These are phyloP conservation scores for Chenopodium album DNA, from an alignment of 148 eudicot genomes.

Conservation along the genomic window DNA sequence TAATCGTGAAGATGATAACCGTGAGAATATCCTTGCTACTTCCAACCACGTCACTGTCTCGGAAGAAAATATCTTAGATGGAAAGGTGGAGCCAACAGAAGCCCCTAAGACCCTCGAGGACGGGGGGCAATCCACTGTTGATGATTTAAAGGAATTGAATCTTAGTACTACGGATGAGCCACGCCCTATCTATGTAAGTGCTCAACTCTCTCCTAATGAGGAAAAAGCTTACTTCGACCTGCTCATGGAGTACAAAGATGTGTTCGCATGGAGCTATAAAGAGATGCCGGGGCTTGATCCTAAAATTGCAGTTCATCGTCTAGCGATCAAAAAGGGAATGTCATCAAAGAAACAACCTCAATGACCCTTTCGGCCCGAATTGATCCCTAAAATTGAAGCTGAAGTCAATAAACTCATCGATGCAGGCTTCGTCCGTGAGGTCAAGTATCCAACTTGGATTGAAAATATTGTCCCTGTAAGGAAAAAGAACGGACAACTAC, in stretches of 20 bases:
- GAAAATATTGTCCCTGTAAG: no score
- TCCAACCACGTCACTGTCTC: neutral
- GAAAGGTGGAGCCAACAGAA: neutral
- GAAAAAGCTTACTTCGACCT: neutral
- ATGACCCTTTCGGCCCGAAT: neutral
- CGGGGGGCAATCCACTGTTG: constrained; percentile 3
- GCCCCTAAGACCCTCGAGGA: constrained; percentile 1
- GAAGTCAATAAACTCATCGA: no score
- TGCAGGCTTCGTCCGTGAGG: no score
- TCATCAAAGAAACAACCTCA: no score
- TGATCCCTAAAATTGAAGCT: no score
- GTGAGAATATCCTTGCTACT: neutral
- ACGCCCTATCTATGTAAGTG: neutral
- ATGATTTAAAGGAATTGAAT: neutral
- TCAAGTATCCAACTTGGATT: no score
- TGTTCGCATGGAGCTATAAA: constrained; percentile 16
- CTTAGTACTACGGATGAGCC: neutral
- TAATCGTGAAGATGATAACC: neutral
- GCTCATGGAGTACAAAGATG: neutral
- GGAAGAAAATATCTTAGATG: neutral
- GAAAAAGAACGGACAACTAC: no score
- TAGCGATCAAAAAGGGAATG: no score
- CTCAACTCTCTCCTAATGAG: neutral
- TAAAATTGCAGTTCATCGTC: no score
- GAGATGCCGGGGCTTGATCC: neutral